Evolutionary conservation across 148 eudicot species (phyloP), one percentile per base, ranked within the genome.

Genomic region (Spergularia bocconei): DNA sequence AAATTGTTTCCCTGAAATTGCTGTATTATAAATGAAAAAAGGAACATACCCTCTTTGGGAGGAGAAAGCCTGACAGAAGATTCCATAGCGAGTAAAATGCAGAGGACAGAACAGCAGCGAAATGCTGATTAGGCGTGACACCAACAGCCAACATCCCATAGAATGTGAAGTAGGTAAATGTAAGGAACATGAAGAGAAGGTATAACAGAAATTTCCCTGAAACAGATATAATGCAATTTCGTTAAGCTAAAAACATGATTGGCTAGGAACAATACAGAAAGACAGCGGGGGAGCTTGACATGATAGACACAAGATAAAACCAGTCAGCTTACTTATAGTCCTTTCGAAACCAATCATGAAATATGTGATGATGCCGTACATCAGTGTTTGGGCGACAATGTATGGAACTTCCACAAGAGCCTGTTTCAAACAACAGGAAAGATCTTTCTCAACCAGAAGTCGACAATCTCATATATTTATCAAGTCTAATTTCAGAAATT

Each of bases 121-220:
- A 29, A 67, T 86, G 82, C 67, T 86, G 92, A 11, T 78, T 74
- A 21, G 97, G 83, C 36, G 98, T 92, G 13, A 95, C 88, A 68
- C 90, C 92, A 71, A 92, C 90, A 55, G 86, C 90, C 97, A 95
- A 90, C 98, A 95, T 95, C 11, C 98, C 98, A 33, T 89, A 92
- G 69, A 80, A 90, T 73, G 97, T 95, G 84, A 90, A 95, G 86
- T 95, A 95, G 4, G 80, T 87, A 88, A 94, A 90, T 0, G 96
- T 94, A 44, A 91, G 90, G 85, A 87, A 94, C 96, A 89, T 90
- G 82, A 92, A 90, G 64, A 88, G 11, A 6, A 84, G 55, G 74
- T 91, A 92, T 29, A 87, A 78, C 20, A 90, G 71, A 67, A 90
- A 91, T 72, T 94, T 94, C 23, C 76, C 98, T 91, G 93, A 89